Evolutionary conservation across 805 yeast species (phyloP).

Genomic region (Candida khao-thaluensis): DNA sequence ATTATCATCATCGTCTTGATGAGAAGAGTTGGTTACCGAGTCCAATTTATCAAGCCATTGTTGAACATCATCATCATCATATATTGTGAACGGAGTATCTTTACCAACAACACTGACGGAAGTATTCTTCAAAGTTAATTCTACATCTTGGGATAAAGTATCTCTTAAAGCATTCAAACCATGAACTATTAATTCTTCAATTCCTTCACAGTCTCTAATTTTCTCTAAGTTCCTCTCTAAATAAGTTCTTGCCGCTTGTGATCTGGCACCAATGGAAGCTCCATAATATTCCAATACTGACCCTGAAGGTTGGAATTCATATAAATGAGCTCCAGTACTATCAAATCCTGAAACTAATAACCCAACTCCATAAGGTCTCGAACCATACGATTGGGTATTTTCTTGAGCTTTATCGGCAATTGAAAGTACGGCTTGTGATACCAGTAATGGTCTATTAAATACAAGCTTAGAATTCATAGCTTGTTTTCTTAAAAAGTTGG

Average conservation of each 20-base stretch:
- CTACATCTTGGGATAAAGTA: constrained; percentile 91
- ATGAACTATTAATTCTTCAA: constrained; percentile 76
- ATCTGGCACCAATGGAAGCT: constrained; percentile 96
- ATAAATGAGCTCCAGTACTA: constrained; percentile 89
- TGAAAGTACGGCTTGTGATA: constrained; percentile 76
- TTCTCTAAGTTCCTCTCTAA: constrained; percentile 80
- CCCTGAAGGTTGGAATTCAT: constrained; percentile 96
- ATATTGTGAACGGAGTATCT: constrained; percentile 67
- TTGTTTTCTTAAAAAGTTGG: constrained; percentile 85
- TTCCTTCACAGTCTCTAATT: constrained; percentile 55
- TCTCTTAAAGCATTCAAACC: constrained; percentile 92
- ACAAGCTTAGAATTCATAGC: constrained; percentile 86
- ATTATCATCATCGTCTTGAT: constrained; percentile 35
- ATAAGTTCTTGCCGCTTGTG: constrained; percentile 97
- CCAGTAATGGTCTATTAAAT: constrained; percentile 80
- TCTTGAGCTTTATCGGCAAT: constrained; percentile 96
- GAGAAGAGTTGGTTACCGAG: constrained; percentile 58
- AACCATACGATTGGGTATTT: constrained; percentile 93
- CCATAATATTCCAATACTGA: constrained; percentile 88
- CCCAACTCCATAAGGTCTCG: constrained; percentile 98
- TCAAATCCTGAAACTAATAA: constrained; percentile 86
- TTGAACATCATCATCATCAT: constrained; percentile 84
- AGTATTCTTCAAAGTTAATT: constrained; percentile 78
- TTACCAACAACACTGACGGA: constrained; percentile 91
- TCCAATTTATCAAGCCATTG: constrained; percentile 80